Conservation (phyloP, 257 asterid genomes). For the Petunia secreta region DNA sequence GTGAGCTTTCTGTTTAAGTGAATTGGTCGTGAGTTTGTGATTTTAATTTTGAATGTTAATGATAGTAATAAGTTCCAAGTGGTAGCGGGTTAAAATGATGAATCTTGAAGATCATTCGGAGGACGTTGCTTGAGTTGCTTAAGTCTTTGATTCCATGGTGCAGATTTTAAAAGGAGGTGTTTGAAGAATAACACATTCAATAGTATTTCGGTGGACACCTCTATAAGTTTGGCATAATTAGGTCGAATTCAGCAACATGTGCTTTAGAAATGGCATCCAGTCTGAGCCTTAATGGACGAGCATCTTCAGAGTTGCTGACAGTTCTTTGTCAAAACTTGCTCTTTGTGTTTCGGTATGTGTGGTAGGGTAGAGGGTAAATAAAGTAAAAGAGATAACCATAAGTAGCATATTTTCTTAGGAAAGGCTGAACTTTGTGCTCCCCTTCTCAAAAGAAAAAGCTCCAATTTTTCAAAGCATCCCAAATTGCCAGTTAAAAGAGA, state of each 20-base stretch:
- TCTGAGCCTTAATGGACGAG: neutral
- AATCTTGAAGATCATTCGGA: neutral
- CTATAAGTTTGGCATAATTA: neutral
- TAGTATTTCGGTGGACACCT: neutral
- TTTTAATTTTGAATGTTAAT: neutral
- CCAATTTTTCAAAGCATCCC: neutral
- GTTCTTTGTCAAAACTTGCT: neutral
- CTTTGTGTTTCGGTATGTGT: neutral
- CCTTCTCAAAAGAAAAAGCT: neutral
- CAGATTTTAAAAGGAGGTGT: neutral
- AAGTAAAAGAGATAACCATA: neutral
- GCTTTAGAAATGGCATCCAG: neutral
- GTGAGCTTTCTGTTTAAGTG: neutral
- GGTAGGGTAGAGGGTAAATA: neutral
- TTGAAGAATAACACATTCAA: neutral
- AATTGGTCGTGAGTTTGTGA: neutral
- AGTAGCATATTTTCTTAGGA: neutral
- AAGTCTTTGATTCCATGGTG: neutral
- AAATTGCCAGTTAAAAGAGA: neutral
- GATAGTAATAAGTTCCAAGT: neutral
- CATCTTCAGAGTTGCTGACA: neutral
- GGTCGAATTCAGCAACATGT: neutral
- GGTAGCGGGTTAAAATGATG: neutral
- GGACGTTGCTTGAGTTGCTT: conserved; percentile 1
- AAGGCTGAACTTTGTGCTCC: neutral